Evolutionary conservation across 371 early-diverging fungal species (phyloP).

Genomic region (Rhizopus arrhizus): DNA sequence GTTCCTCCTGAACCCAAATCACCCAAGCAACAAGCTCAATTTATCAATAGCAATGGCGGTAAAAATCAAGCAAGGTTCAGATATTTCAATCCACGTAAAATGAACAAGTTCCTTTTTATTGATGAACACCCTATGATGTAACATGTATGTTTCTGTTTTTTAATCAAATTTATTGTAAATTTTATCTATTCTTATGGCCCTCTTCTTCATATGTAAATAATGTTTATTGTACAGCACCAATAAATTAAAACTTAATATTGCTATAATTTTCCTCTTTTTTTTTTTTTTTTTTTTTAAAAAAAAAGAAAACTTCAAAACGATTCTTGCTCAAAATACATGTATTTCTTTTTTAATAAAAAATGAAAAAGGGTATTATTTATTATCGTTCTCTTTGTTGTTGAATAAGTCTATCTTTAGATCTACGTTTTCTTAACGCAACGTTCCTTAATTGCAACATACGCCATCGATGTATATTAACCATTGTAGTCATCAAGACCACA

Average conservation of each 20-base stretch:
- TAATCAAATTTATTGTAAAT: neutral
- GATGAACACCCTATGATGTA: slow-evolving; percentile 51
- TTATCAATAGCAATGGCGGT: slow-evolving; percentile 8
- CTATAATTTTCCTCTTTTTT: neutral
- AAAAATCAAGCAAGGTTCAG: slow-evolving; percentile 50
- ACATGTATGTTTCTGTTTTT: neutral
- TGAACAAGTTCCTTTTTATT: slow-evolving; percentile 58
- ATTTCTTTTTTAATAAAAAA: too few relatives aligned
- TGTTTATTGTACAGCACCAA: too few relatives aligned
- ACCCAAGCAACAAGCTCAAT: slow-evolving; percentile 12
- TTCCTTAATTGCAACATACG: slow-evolving; percentile 18
- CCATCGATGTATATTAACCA: slow-evolving; percentile 65
- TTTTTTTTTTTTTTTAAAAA: slow-evolving; percentile 1
- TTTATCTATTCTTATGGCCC: neutral
- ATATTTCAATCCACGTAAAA: slow-evolving; percentile 56
- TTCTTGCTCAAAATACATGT: too few relatives aligned
- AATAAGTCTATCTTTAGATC: slow-evolving; percentile 7
- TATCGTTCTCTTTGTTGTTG: slow-evolving; percentile 4
- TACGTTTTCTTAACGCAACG: slow-evolving; percentile 19
- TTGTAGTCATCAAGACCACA: slow-evolving; percentile 64
- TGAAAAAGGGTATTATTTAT: neutral
- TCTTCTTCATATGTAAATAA: slow-evolving; percentile 3
- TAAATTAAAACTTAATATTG: too few relatives aligned
- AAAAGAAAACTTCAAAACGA: too few relatives aligned
- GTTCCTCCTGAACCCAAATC: slow-evolving; percentile 13